Base-by-base conservation (phyloP, 164 flowering plant genomes). In the Kalanchoe fedtschenkoi region DNA sequence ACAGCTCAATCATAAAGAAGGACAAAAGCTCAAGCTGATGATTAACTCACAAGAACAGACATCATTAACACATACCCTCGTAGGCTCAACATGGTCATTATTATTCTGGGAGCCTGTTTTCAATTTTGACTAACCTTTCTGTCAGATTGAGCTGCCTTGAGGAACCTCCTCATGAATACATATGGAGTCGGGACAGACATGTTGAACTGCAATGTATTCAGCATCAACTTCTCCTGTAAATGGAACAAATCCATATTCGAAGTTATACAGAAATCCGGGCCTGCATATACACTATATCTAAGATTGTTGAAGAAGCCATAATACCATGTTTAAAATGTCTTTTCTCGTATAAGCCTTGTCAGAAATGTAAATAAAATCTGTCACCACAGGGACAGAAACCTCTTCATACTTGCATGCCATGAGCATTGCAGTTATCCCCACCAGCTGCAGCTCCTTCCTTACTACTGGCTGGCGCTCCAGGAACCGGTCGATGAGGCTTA, bases 101-200 rank as follows among this genome's bases (percentile, higher is more conserved):
- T 1, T 1, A 7, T 32, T 9, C 15, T 30, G 35, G 34, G n/a
- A n/a, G n/a, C 9, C 19, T 19, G 44, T 41, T 17, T 4, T 16
- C 26, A 34, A 10, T 42, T 5, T 1, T 13, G 55, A 43, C 69
- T 32, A 6, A 82, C 86, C 73, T 77, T 80, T 59, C 70, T 73
- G 69, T 84, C 84, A 17, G 79, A 73, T 68, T 84, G 83, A 63
- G 89, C 84, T 64, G 89, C 89, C 75, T 84, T 84, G 46, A 84
- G 83, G 59, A 76, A 84, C 74, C 89, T 71, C 65, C 56, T 57
- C 65, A 84, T 65, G 69, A 84, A 84, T 21, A 82, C 83, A 71
- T 72, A 81, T 17, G 88, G 77, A 10, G 89, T 84, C 15, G 89
- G 86, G 17, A 80, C 58, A 30, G 86, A 78, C 78, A 81, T 65